Evolutionary conservation across 345 rosid genomes (phyloP).

Genomic region (Anacardium occidentale): DNA sequence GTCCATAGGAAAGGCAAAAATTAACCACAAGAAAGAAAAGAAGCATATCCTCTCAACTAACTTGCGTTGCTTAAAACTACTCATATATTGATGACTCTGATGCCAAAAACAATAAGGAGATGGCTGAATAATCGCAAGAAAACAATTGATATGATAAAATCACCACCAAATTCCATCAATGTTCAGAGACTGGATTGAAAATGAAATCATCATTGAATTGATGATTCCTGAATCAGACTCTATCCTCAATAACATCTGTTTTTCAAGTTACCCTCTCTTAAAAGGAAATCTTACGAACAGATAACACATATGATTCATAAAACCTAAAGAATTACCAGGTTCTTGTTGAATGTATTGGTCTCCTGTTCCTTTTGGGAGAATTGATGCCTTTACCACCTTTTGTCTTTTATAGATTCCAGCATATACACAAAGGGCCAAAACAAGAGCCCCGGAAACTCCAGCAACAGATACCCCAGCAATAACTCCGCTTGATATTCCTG

Average conservation of each 20-base stretch:
- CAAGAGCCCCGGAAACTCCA: slow-evolving; percentile 26
- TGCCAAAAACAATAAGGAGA: no score
- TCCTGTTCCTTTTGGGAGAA: slow-evolving; percentile 24
- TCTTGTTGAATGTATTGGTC: slow-evolving; percentile 19
- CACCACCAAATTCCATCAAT: no score
- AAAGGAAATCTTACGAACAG: not conserved
- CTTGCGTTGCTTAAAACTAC: not conserved
- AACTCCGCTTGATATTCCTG: slow-evolving; percentile 36
- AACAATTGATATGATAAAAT: no score
- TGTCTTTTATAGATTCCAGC: slow-evolving; percentile 27
- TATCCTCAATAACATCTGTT: not conserved
- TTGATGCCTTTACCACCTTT: slow-evolving; percentile 22
- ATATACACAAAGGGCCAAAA: slow-evolving; percentile 21
- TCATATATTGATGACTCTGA: not conserved
- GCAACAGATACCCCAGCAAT: slow-evolving; percentile 44
- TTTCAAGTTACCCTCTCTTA: not conserved
- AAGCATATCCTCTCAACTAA: not conserved
- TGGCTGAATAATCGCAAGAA: no score
- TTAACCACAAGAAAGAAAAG: not conserved
- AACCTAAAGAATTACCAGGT: slow-evolving; percentile 22
- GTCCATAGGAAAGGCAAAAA: not conserved
- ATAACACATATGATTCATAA: not conserved
- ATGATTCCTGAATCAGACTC: no score
- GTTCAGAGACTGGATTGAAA: no score
- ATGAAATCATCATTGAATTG: no score